These are phyloP conservation scores for Oryza nivara DNA, from an alignment of 176 grass and related monocot species.

Conservation along the genomic window DNA sequence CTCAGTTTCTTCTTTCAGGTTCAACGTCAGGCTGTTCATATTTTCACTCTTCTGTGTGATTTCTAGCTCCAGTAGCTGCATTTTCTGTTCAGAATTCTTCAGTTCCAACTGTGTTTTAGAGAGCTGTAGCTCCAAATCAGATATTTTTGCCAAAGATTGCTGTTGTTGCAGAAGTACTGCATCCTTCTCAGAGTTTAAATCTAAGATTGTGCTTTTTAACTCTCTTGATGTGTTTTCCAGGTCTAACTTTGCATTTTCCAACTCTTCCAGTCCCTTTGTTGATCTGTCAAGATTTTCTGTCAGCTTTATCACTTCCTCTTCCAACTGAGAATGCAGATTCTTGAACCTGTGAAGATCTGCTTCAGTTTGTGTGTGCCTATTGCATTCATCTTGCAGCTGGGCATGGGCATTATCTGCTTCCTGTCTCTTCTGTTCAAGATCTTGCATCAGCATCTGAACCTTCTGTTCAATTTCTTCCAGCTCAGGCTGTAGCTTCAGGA, in stretches of 20 bases:
- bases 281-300: slow-evolving; percentile 42
- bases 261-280: slow-evolving; percentile 32
- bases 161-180: slow-evolving; percentile 45
- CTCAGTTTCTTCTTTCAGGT: slow-evolving; percentile 48
- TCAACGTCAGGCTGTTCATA: slow-evolving; percentile 34
- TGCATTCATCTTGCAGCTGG: slow-evolving; percentile 50
- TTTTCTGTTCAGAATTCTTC: slow-evolving; percentile 50
- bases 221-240: slow-evolving; percentile 47
- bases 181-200: slow-evolving; percentile 52
- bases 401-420: slow-evolving; percentile 38
- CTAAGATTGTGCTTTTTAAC: slow-evolving; percentile 45
- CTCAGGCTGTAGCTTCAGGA: slow-evolving; percentile 49
- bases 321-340: slow-evolving; percentile 46
- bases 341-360: slow-evolving; percentile 46
- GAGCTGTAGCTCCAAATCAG: slow-evolving; percentile 54
- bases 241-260: slow-evolving; percentile 50
- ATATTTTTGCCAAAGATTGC: slow-evolving; percentile 39
- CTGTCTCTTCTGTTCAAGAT: slow-evolving; percentile 50
- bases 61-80: slow-evolving; percentile 57
- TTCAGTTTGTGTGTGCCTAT: slow-evolving; percentile 51
- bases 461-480: slow-evolving; percentile 50
- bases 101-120: slow-evolving; percentile 48
- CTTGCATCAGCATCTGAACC: slow-evolving; percentile 49
- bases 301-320: slow-evolving; percentile 45
- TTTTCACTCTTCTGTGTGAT: slow-evolving; percentile 49